Base-by-base conservation (phyloP, 169 alveolate genomes). In the Plasmodium gaboni region DNA sequence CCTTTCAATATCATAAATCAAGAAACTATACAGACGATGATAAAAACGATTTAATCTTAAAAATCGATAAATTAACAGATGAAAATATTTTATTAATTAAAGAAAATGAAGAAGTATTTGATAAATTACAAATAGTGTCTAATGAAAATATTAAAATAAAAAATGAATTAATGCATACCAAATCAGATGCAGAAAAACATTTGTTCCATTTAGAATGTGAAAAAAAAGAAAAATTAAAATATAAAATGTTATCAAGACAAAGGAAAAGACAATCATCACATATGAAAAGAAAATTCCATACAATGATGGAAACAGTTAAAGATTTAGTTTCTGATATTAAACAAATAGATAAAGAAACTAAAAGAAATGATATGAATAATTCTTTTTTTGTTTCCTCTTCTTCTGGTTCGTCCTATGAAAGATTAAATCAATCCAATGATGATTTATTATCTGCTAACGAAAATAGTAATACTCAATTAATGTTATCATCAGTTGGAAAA, bases 361-460 rank as follows among this genome's bases (percentile, higher is more conserved):
- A 71, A 28, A 86, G 63, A 71, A 69, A 67, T 63, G 92, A 86
- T 42, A 86, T 86, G 2, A 86, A 86, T 22, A 86, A 86, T 64
- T 86, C 92, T 1, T 86, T 86, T 44, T 86, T 86, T 60, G 63
- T 86, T 60, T 86, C 92, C 3, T 86, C 92, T 60, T 86, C 92
- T 8, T 85, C 92, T 15, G 86, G 48, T 32, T 48, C 70, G 32
- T 46, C 28, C 55, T 9, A 6, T 55, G 64, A 55, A 15, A 38
- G 5, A 38, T 38, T 38, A 38, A 38, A 38, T 4, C 46, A 38
- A 38, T 32, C 73, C 15, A 50, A 68, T 53, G 92, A 86, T 10
- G 86, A 44, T 13, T 42, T 50, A n/a, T 51, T 67, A 32, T 69
- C 87, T 42, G 72, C 71, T 9, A 67, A 50, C 26, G 87, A 42